Percentiles rank a stretch among this genome's conserved stretches.
These are phyloP conservation scores for Plantago coronopus DNA, from an alignment of 305 asterid genomes.

Conservation along the genomic window DNA sequence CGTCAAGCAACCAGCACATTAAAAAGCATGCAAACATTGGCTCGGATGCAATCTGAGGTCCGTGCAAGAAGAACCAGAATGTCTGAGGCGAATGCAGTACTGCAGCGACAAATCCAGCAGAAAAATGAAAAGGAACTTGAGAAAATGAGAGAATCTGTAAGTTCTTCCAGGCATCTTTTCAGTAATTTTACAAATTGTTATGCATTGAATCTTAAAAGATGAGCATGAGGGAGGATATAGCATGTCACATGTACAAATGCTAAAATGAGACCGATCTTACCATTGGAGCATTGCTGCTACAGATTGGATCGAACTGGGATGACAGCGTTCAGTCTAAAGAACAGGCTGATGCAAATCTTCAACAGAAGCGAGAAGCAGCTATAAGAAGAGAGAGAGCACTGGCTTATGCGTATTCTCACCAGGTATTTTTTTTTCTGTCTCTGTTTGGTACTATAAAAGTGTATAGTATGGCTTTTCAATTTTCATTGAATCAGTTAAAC, in stretches of 20 bases:
- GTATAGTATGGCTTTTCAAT: too few species aligned
- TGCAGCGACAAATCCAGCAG: slow-evolving; percentile 67
- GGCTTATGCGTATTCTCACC: slow-evolving; percentile 81
- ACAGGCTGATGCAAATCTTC: slow-evolving; percentile 59
- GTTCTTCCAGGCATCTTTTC: slow-evolving; percentile 18
- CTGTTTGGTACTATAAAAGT: not conserved
- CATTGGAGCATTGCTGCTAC: slow-evolving; percentile 3
- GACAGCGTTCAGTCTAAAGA: slow-evolving; percentile 66
- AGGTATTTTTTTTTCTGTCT: slow-evolving; percentile 37
- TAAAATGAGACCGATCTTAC: too few species aligned
- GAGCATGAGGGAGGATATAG: too few species aligned
- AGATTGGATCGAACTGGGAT: slow-evolving; percentile 72
- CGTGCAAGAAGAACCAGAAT: slow-evolving; percentile 57
- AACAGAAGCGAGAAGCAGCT: slow-evolving; percentile 64
- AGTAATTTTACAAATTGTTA: not conserved
- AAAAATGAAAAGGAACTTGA: slow-evolving; percentile 70
- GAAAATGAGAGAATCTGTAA: slow-evolving; percentile 57
- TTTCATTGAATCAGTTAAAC: too few species aligned
- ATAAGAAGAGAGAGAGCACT: slow-evolving; percentile 78
- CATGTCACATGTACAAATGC: too few species aligned
- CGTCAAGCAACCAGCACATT: slow-evolving; percentile 70
- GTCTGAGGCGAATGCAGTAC: slow-evolving; percentile 58
- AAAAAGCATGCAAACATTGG: slow-evolving; percentile 63
- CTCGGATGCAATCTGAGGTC: slow-evolving; percentile 70
- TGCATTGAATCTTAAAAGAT: too few species aligned